Evolutionary conservation across 805 yeast genomes (phyloP), one percentile per base, ranked within the genome.

Genomic region (Wickerhamiella sergipiensis): DNA sequence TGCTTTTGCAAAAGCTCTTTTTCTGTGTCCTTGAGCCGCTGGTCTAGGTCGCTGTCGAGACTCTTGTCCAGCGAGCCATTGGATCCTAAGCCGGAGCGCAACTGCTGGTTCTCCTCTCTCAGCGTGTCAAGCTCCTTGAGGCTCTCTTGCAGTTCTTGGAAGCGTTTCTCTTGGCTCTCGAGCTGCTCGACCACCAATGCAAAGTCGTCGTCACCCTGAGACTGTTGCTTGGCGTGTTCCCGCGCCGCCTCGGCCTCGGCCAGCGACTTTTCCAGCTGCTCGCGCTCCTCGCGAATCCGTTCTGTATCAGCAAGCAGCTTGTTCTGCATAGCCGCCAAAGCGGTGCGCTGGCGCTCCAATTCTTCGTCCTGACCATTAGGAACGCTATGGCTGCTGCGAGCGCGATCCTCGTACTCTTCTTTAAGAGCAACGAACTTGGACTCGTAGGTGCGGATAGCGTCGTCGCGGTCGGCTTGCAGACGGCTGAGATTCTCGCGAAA

Each of bases 261-360:
- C 5, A n/a, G 47, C 15, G 24, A n/a, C 24, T 36, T 43, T 40
- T 49, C 46, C 43, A 49, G 47, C 23, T 52, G 47, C 13, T 49
- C 57, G 3, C 55, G 48, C 24, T 57, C 57, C 33, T 55, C 53
- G 26, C 53, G 54, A 48, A 56, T 24, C 15, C 52, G 52, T 33
- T 53, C 58, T 12, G 53, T 19, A 33, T 63, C 67, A 46, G 60
- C 59, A 9, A 66, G 63, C 6, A 66, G 55, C 45, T 57, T 52
- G 55, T 67, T 67, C 48, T 67, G 68, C 57, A 65, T 59, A 19
- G 64, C 64, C 5, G 70, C 70, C 45, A 67, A 60, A 15, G 62
- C 60, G 1, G 59, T 49, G 17, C 66, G 59, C 57, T 66, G 66
- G 43, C 58, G 57, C 31, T 60, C 59, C 26, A 59, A 52, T 29